A percentile compares a stretch with the other conserved stretches of the same genome.
phyloP scores from a whole-genome alignment of 2,329 filamentous ascomycete genomes.

The Colletotrichum sp. region DNA sequence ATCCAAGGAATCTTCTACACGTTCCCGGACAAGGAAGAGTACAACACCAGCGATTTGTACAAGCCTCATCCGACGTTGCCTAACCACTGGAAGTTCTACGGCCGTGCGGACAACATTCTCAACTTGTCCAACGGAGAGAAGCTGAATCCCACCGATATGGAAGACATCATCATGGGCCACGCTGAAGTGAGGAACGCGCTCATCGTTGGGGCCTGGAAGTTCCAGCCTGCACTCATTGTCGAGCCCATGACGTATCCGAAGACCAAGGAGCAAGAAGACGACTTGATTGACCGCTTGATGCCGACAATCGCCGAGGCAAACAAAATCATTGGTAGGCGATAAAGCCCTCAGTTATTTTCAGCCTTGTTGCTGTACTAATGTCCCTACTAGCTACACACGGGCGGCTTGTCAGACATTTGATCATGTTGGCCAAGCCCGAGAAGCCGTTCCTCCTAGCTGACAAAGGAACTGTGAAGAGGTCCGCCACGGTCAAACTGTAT shows the following conservation, averaged over 20 bases:
- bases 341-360: neutral
- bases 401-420: slow-evolving; percentile 44
- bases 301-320: slow-evolving; percentile 47
- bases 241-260: slow-evolving; percentile 42
- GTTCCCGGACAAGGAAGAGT: slow-evolving; percentile 38
- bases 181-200: slow-evolving; percentile 44
- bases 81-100: slow-evolving; percentile 36
- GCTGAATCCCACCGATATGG: slow-evolving; percentile 49
- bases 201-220: slow-evolving; percentile 49
- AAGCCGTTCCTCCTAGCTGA: slow-evolving; percentile 49
- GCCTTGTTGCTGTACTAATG: neutral
- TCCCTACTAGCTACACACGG: slow-evolving; percentile 39
- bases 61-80: slow-evolving; percentile 40
- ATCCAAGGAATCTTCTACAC: slow-evolving; percentile 46
- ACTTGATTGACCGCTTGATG: slow-evolving; percentile 49
- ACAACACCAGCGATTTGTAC: slow-evolving; percentile 49
- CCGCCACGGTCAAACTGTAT: slow-evolving; percentile 43
- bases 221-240: slow-evolving; percentile 53
- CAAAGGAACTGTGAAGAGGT: slow-evolving; percentile 53
- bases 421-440: slow-evolving; percentile 40
- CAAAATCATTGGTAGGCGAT: slow-evolving; percentile 22
- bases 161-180: slow-evolving; percentile 42
- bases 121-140: slow-evolving; percentile 58
- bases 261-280: slow-evolving; percentile 22
- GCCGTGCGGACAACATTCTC: slow-evolving; percentile 44